phyloP scores from a whole-genome alignment of 495 filamentous ascomycete genomes.

The Chlorociboria aeruginascens region DNA sequence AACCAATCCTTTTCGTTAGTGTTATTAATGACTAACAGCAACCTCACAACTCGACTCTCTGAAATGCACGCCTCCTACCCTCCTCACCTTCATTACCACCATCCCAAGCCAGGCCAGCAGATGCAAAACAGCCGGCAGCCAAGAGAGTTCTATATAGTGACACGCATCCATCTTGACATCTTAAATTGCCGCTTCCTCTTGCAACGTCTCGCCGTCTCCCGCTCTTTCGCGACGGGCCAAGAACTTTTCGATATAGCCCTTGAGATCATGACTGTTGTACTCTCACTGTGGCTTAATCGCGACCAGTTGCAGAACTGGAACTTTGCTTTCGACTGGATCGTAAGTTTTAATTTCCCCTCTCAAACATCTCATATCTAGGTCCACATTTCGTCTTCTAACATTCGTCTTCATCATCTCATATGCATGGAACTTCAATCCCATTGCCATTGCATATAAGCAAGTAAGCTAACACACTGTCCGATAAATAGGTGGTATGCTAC shows the following conservation, averaged over 20 bases:
- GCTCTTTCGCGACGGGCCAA: slow-evolving; percentile 9
- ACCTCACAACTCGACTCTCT: not conserved
- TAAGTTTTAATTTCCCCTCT: not conserved
- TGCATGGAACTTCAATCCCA: not conserved
- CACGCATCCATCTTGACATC: not conserved
- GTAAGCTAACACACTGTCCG: not conserved
- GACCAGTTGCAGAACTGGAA: slow-evolving; percentile 10
- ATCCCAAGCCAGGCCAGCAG: too few species aligned
- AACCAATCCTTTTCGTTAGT: not conserved
- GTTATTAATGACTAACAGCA: slow-evolving; percentile 8
- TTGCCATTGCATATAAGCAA: not conserved
- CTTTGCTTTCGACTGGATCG: slow-evolving; percentile 18
- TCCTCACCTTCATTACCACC: slow-evolving; percentile 11
- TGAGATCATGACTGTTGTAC: slow-evolving; percentile 14
- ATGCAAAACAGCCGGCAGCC: too few species aligned
- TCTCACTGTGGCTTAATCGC: slow-evolving; percentile 17
- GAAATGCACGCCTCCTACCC: slow-evolving; percentile 5
- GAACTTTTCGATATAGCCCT: slow-evolving; percentile 12
- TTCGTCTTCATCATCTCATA: not conserved
- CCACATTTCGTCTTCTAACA: not conserved
- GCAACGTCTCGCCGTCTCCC: slow-evolving; percentile 14
- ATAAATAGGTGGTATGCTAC: slow-evolving; percentile 9
- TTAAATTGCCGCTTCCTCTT: slow-evolving; percentile 15
- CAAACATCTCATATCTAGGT: not conserved
- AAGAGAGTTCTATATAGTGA: too few species aligned